phyloP scores from a whole-genome alignment of 1,139 yeast species.

The Geotrichum carabidarum region DNA sequence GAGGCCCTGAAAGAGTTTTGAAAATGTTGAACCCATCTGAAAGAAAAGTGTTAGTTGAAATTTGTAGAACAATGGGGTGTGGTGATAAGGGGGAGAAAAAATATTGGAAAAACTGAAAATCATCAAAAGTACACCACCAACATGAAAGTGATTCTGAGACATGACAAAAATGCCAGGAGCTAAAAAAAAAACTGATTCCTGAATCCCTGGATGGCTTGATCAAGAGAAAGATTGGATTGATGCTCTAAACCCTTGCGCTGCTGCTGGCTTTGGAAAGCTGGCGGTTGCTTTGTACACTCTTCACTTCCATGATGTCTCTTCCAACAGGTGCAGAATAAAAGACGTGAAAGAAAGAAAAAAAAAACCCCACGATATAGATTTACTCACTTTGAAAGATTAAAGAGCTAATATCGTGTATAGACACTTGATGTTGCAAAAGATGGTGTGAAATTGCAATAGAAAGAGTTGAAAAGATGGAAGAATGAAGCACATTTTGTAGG shows the following conservation, averaged over 20 bases:
- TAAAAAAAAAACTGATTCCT: too few species aligned
- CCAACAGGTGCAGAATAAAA: too few species aligned
- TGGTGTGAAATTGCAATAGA: constrained; percentile 2
- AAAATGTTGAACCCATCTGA: constrained; percentile 15
- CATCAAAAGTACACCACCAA: too few species aligned
- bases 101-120: background rate
- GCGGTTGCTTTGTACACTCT: too few species aligned
- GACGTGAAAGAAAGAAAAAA: background rate
- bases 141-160: too few species aligned
- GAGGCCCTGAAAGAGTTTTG: constrained; percentile 15
- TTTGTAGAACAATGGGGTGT: background rate
- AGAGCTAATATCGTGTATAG: background rate
- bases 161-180: too few species aligned
- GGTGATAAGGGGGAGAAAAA: too few species aligned
- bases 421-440: background rate
- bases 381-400: background rate
- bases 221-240: too few species aligned
- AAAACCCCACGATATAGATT: background rate
- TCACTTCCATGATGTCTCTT: too few species aligned
- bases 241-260: too few species aligned
- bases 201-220: too few species aligned
- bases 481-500: background rate
- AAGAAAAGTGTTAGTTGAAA: background rate
- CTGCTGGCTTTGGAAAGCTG: too few species aligned
- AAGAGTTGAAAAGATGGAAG: constrained; percentile 1